Conservation (phyloP, 2,329 filamentous ascomycete species). For the Colletotrichum incanum region DNA sequence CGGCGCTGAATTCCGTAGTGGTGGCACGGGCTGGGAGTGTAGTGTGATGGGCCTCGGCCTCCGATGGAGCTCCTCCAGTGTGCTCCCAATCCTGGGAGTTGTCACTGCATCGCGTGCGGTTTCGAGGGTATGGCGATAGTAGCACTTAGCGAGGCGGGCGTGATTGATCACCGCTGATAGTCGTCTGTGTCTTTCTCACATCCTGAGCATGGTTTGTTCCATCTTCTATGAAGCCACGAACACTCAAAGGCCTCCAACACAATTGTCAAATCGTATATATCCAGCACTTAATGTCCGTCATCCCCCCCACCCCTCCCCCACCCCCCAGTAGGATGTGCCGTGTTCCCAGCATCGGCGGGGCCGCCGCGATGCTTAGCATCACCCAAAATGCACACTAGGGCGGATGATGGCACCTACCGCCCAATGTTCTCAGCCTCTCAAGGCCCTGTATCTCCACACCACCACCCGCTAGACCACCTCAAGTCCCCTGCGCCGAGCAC, state of each 20-base stretch:
- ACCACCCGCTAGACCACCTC: background rate
- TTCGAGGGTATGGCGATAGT: too few relatives aligned
- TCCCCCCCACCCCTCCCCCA: conserved; percentile 5
- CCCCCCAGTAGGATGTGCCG: background rate
- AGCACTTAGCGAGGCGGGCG: background rate
- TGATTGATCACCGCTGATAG: background rate
- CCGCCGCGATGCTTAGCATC: background rate
- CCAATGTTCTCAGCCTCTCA: background rate
- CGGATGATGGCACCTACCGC: conserved; percentile 6
- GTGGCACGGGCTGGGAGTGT: background rate
- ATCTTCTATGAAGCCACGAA: background rate
- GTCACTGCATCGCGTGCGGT: background rate
- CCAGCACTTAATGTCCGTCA: conserved; percentile 6
- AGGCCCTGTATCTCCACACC: conserved; percentile 18
- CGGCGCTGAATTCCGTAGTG: background rate
- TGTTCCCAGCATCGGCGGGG: conserved; percentile 10
- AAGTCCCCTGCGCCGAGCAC: conserved; percentile 25
- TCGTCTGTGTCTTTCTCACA: background rate
- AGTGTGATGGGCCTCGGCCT: background rate
- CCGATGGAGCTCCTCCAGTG: background rate
- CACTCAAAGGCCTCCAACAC: background rate
- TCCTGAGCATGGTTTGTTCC: background rate
- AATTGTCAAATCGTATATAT: background rate
- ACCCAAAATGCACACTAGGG: background rate
- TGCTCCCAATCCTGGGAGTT: background rate